A percentile compares a stretch with the other conserved stretches of the same genome.
Conservation (phyloP, 75 land plant genomes). For the Chamaecyparis obtusa region DNA sequence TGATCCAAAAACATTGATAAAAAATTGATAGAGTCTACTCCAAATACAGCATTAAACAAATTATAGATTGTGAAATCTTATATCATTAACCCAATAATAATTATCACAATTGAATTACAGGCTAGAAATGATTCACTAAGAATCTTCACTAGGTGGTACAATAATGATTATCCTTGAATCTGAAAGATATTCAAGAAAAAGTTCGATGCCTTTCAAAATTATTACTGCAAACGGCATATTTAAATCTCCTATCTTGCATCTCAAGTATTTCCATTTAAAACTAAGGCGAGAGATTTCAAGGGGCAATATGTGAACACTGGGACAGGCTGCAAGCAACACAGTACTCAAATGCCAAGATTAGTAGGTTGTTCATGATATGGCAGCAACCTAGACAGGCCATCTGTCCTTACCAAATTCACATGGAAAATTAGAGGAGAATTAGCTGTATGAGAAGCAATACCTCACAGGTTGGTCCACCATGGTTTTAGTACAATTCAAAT, state of each 20-base stretch:
- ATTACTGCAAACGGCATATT: neutral
- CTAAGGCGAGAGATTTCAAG: neutral
- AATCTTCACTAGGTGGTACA: neutral
- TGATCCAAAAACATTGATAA: too few relatives aligned
- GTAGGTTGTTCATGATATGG: neutral
- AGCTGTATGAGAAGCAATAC: neutral
- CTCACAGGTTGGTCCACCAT: neutral
- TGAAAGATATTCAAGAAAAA: neutral
- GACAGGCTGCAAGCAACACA: neutral
- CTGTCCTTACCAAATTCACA: neutral
- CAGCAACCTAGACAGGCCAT: neutral
- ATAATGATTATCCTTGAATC: neutral
- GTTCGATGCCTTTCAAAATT: neutral
- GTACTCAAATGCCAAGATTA: neutral
- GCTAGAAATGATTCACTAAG: neutral
- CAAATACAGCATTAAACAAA: too few relatives aligned
- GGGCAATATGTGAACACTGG: neutral
- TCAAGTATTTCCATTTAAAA: neutral
- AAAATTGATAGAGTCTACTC: too few relatives aligned
- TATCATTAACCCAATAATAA: neutral
- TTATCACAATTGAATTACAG: neutral
- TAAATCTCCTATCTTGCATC: neutral
- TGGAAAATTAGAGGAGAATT: neutral
- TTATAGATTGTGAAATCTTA: too few relatives aligned
- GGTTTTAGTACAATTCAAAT: neutral